phyloP scores from a whole-genome alignment of 352 stramenopile genomes.

The Thalassiosira mediterranea region DNA sequence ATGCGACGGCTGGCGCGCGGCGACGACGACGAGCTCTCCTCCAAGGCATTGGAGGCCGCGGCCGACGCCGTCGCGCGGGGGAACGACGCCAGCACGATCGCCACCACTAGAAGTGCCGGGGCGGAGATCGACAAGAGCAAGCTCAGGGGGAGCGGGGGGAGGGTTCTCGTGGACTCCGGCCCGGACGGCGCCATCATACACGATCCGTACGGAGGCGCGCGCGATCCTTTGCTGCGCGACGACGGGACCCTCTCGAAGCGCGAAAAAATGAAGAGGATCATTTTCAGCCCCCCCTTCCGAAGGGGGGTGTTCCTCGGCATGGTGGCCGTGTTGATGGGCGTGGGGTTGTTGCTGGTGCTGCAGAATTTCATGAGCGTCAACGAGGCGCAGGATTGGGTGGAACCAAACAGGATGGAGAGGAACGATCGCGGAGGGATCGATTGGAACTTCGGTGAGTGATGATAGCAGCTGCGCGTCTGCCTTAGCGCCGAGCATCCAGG shows the following conservation, averaged over 20 bases:
- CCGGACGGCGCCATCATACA: neutral
- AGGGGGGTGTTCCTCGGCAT: neutral
- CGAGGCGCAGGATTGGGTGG: neutral
- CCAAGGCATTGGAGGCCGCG: neutral
- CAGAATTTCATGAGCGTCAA: conserved; percentile 6
- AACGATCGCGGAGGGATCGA: conserved; percentile 5
- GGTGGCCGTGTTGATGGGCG: neutral
- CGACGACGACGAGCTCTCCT: neutral
- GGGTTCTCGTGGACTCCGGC: neutral
- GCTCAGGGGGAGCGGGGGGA: neutral
- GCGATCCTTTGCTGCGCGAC: neutral
- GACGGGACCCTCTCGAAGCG: neutral
- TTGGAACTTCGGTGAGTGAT: conserved; percentile 9
- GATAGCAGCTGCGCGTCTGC: too few relatives aligned
- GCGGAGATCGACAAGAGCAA: neutral
- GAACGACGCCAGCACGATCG: conserved; percentile 5
- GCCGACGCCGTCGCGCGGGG: neutral
- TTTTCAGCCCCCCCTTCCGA: neutral
- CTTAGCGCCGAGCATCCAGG: too few relatives aligned
- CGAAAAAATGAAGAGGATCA: neutral
- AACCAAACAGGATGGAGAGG: neutral
- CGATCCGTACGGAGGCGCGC: neutral
- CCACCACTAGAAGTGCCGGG: neutral
- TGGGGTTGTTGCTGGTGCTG: neutral
- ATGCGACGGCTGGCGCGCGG: neutral